Base-by-base conservation (phyloP, 345 rosid species). In the Camelina neglecta region DNA sequence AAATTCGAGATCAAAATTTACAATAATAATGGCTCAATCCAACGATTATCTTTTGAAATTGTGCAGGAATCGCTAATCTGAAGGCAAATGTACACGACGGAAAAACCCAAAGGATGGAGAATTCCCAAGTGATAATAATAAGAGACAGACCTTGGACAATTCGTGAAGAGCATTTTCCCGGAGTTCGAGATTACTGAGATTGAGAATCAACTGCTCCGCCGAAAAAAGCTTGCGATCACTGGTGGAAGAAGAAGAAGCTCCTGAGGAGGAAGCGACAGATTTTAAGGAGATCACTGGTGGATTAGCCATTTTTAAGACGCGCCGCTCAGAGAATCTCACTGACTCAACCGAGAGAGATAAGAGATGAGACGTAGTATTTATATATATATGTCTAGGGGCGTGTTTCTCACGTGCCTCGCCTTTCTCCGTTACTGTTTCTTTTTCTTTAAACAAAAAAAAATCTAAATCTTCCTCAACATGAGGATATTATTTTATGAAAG, bases 131-230 rank as follows among this genome's bases (percentile, higher is more conserved):
- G 10, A 65, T 20, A 15, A 59, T 45, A 64, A 18, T 66, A 44
- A 57, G n/a, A 47, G 11, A 23, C 16, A 35, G 18, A 88, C 97
- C 96, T 86, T 92, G 11, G 90, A 83, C 73, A 87, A 75, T 60
- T 86, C 90, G 21, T 74, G 81, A 42, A 92, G 90, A 49, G 94
- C 97, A 38, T 85, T 86, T 70, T 92, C 98, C 18, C 92, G 88
- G 79, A 89, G 95, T 74, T 89, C 90, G 2, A 96, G 89, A 68
- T 85, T 85, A 69, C 84, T 81, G 58, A 90, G 87, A 59, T 95
- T 91, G 70, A 90, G 90, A 8, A 92, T 88, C 84, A 92, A 73
- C 36, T 90, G 89, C 84, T 95, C 96, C 4, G 85, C 96, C 0
- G 93, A 72, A 11, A 84, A 83, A 80, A 81, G 72, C 60, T 83